Evolutionary conservation across 768 basidiomycete genomes (phyloP).

Genomic region (Postia placenta): DNA sequence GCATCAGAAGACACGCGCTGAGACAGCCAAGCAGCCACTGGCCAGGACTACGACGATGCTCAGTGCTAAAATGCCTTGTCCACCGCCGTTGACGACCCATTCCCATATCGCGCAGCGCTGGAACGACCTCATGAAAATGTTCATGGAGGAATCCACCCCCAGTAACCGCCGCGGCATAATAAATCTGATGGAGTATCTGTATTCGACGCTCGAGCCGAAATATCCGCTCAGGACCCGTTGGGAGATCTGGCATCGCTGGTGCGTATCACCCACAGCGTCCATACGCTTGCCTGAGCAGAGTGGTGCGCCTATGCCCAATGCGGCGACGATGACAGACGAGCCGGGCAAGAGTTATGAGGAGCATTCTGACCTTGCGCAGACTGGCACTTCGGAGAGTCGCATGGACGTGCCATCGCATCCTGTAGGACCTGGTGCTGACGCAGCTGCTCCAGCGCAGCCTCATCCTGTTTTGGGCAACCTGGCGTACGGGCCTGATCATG

Average conservation of each 20-base stretch:
- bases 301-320: conserved; percentile 3
- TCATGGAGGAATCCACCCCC: too few species aligned
- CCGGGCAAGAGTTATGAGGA: too few species aligned
- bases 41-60: neutral
- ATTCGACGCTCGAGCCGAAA: conserved; percentile 6
- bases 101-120: neutral
- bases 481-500: neutral
- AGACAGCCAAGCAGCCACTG: neutral
- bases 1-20: too few species aligned
- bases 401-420: too few species aligned
- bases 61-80: neutral
- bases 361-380: too few species aligned
- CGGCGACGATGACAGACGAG: too few species aligned
- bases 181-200: conserved; percentile 7
- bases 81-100: neutral
- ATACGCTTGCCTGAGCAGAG: neutral
- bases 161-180: neutral
- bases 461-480: neutral
- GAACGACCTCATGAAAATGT: neutral
- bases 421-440: too few species aligned
- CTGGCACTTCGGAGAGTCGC: too few species aligned
- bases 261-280: conserved; percentile 8
- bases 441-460: too few species aligned
- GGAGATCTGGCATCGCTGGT: conserved; percentile 18
- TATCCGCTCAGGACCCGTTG: conserved; percentile 11